Percentiles rank a stretch among this genome's conserved stretches.
phyloP scores from a whole-genome alignment of 2,329 filamentous ascomycete genomes.

The Sarocladiaceae sp. region DNA sequence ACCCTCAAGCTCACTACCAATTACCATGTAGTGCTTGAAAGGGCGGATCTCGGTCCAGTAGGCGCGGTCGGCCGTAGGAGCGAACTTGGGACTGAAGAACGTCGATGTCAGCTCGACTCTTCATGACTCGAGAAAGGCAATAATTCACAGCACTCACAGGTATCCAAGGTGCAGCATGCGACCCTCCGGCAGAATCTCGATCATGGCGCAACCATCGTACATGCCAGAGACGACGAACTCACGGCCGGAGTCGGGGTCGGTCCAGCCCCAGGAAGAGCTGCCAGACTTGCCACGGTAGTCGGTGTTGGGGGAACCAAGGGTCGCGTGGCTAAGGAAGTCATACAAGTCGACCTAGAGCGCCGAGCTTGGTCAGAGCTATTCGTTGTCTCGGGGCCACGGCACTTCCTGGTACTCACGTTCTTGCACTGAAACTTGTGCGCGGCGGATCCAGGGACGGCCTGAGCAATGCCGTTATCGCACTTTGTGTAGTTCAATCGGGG shows the following conservation, averaged over 20 bases:
- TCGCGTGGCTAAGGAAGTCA: conserved; percentile 46
- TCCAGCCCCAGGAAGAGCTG: conserved; percentile 35
- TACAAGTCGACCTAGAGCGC: conserved; percentile 43
- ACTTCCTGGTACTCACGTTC: conserved; percentile 12
- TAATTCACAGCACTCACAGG: conserved; percentile 19
- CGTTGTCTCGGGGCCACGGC: neutral
- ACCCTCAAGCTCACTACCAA: conserved; percentile 31
- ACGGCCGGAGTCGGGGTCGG: conserved; percentile 29
- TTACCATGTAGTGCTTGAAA: conserved; percentile 26
- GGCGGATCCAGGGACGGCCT: conserved; percentile 17
- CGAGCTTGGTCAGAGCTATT: neutral
- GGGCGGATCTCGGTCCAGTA: conserved; percentile 30
- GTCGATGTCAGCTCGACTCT: neutral
- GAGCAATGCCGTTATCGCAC: conserved; percentile 17
- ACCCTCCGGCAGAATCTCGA: conserved; percentile 34
- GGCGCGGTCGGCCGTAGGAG: conserved; percentile 12
- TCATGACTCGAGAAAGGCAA: neutral
- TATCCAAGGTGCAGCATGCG: conserved; percentile 37
- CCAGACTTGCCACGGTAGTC: conserved; percentile 17
- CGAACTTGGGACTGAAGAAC: conserved; percentile 11
- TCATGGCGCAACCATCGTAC: conserved; percentile 36
- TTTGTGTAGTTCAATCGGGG: conserved; percentile 19
- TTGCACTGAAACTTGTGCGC: conserved; percentile 19
- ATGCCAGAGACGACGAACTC: conserved; percentile 15
- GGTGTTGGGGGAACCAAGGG: conserved; percentile 36